These are phyloP conservation scores for Limtongia smithiae DNA, from an alignment of 805 yeast genomes.

Conservation along the genomic window DNA sequence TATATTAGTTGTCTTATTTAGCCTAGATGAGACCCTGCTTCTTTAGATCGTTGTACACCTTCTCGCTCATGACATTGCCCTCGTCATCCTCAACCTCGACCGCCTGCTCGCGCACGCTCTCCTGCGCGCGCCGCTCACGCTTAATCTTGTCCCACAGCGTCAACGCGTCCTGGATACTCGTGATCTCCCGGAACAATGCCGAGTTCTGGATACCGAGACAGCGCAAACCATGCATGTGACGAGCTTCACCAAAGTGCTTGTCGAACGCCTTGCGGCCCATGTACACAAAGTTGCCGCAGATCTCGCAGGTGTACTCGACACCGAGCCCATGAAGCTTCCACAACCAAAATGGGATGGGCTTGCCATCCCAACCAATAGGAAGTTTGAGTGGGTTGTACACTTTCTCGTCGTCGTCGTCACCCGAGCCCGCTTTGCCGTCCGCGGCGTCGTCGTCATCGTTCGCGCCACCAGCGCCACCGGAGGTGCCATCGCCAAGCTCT, in stretches of 20 bases:
- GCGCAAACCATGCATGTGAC: constrained; percentile 69
- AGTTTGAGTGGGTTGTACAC: constrained; percentile 51
- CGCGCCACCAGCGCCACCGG: constrained; percentile 7
- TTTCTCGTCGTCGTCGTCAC: constrained; percentile 37
- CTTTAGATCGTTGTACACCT: constrained; percentile 78
- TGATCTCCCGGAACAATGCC: constrained; percentile 58
- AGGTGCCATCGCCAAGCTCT: constrained; percentile 28
- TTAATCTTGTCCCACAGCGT: constrained; percentile 50
- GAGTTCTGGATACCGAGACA: constrained; percentile 67
- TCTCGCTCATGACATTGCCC: constrained; percentile 86
- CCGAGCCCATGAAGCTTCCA: constrained; percentile 85
- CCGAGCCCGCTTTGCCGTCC: constrained; percentile 30
- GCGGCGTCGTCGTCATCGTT: constrained; percentile 30
- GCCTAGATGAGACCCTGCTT: constrained; percentile 73
- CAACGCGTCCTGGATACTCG: constrained; percentile 63
- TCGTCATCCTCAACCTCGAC: constrained; percentile 87
- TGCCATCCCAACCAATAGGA: constrained; percentile 84
- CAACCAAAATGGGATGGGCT: constrained; percentile 90
- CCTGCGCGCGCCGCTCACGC: constrained; percentile 39
- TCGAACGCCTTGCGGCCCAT: constrained; percentile 70
- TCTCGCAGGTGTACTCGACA: constrained; percentile 69
- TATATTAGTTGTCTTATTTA: neutral
- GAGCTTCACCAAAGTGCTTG: constrained; percentile 66
- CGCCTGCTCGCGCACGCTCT: constrained; percentile 49
- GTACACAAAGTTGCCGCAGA: constrained; percentile 73